These are phyloP conservation scores for Leccinellum rugosiceps DNA, from an alignment of 768 basidiomycete species.

Conservation along the genomic window DNA sequence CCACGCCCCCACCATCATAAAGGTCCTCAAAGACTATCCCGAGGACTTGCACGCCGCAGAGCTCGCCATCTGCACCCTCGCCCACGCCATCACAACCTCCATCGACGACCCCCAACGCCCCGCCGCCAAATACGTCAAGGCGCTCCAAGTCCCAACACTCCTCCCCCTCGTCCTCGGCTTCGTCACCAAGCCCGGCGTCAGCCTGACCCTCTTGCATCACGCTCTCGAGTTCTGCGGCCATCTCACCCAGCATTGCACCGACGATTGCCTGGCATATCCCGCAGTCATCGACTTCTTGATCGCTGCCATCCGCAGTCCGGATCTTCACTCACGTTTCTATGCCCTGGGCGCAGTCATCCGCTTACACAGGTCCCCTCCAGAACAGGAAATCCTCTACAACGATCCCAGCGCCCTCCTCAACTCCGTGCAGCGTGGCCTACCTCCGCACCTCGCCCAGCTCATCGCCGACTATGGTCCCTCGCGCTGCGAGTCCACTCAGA, in stretches of 20 bases:
- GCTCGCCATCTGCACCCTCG: slow-evolving; percentile 47
- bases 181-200: slow-evolving; percentile 42
- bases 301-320: slow-evolving; percentile 51
- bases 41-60: slow-evolving; percentile 51
- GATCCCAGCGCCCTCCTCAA: slow-evolving; percentile 50
- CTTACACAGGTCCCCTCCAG: slow-evolving; percentile 41
- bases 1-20: slow-evolving; percentile 39
- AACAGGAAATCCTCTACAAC: slow-evolving; percentile 42
- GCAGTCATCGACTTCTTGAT: slow-evolving; percentile 49
- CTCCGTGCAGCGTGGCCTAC: slow-evolving; percentile 41
- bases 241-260: slow-evolving; percentile 42
- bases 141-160: slow-evolving; percentile 43
- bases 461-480: slow-evolving; percentile 47
- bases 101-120: slow-evolving; percentile 38
- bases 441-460: slow-evolving; percentile 43
- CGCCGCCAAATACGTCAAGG: slow-evolving; percentile 36
- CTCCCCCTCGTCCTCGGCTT: slow-evolving; percentile 42
- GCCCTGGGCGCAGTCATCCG: slow-evolving; percentile 55
- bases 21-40: slow-evolving; percentile 46
- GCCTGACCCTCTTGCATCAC: slow-evolving; percentile 47
- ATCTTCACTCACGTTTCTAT: slow-evolving; percentile 49
- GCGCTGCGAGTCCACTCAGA: slow-evolving; percentile 47
- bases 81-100: slow-evolving; percentile 49
- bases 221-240: slow-evolving; percentile 45
- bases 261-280: slow-evolving; percentile 43